Evolutionary conservation across 164 flowering plant species (phyloP).

Genomic region (Nymphaea thermarum): DNA sequence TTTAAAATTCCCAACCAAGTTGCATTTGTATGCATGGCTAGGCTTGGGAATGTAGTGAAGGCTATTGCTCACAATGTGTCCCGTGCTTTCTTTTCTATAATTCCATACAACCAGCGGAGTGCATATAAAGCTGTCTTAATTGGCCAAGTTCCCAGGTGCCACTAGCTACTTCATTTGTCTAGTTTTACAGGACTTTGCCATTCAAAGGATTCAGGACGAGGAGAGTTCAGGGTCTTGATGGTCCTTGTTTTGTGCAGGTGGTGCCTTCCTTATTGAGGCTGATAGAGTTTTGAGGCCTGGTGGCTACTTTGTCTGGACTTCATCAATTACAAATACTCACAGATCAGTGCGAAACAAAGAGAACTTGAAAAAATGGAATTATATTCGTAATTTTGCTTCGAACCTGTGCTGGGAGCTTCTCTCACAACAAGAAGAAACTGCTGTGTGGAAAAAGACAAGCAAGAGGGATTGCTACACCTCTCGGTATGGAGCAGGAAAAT

Average conservation of each 20-base stretch:
- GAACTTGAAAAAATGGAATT: slow-evolving; percentile 55
- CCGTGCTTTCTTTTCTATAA: no score
- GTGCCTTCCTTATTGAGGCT: slow-evolving; percentile 65
- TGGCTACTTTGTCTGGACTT: slow-evolving; percentile 99
- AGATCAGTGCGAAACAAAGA: slow-evolving; percentile 41
- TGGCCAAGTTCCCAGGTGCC: no score
- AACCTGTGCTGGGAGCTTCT: slow-evolving; percentile 84
- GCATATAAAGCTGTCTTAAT: no score
- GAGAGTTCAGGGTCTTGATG: background rate
- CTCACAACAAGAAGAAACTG: slow-evolving; percentile 94
- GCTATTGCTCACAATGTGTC: no score
- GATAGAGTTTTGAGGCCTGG: slow-evolving; percentile 94
- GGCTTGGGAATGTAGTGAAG: no score
- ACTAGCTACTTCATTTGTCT: no score
- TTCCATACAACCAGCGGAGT: no score
- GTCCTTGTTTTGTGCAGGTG: slow-evolving; percentile 40
- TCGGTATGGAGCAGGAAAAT: slow-evolving; percentile 34
- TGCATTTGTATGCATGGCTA: no score
- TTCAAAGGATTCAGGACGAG: no score
- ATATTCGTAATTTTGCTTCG: slow-evolving; percentile 45
- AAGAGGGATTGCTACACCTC: slow-evolving; percentile 51
- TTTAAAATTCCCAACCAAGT: no score
- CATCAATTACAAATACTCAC: slow-evolving; percentile 61
- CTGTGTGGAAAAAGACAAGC: slow-evolving; percentile 89
- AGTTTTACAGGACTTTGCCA: no score